Evolutionary conservation across 2,329 filamentous ascomycete genomes (phyloP), one percentile per base, ranked within the genome.

Genomic region (Fusarium bactridioides): DNA sequence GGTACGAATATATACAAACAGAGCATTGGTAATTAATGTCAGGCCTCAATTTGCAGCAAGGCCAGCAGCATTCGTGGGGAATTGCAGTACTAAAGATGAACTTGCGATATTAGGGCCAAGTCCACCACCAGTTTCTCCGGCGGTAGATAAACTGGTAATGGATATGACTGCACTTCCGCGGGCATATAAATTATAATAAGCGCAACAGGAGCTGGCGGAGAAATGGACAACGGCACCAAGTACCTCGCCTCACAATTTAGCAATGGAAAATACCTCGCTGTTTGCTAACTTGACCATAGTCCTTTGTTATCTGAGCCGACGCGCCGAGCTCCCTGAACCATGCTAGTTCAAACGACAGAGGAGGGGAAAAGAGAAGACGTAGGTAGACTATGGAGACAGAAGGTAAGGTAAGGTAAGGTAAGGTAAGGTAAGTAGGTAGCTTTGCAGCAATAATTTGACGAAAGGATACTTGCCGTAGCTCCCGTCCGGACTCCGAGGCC

Each of bases 401-500:
- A 37, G 35, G 35, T 19, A 35, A 19, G 35, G 38, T 21, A 40
- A 19, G 37, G 37, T 29, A 29, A 37, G 35, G 35, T 19, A 35
- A 19, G 33, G 19, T 19, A 38, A 19, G 37, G 37, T 38, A 27
- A 10, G 15, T 43, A 47, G 21, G 61, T 64, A 63, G 31, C 53
- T 53, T 37, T 23, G 27, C 16, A 40, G 45, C 41, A 45, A 51
- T 33, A 37, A 23, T 38, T 45, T 33, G 23, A 29, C 27, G 31
- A n/a, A 29, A 45, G 29, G 50, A 21, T 64, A 69, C 57, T 51
- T 69, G 33, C 38, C 31, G 6, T 67, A 64, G 66, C 66, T 67
- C 53, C 51, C 71, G 72, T 64, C 79, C 77, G 72, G 80, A 78
- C 78, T 80, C 73, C 80, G 80, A 81, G 78, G 78, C 78, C 79